Evolutionary conservation across 2,329 filamentous ascomycete species (phyloP).

Genomic region (Chrysoporthe austroafricana): DNA sequence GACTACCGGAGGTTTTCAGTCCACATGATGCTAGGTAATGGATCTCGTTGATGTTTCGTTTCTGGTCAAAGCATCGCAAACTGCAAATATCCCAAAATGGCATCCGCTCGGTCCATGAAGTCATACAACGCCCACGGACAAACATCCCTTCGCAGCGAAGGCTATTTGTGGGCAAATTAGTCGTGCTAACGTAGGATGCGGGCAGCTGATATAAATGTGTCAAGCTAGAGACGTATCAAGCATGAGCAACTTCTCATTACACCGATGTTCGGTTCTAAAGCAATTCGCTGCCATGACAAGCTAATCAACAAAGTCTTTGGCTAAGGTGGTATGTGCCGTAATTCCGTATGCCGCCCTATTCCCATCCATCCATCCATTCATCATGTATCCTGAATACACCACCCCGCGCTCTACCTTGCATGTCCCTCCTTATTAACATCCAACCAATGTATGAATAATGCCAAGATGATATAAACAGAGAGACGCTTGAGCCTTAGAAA

Average conservation of each 20-base stretch:
- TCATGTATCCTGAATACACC: slow-evolving; percentile 1
- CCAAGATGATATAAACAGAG: not conserved
- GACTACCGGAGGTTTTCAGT: not conserved
- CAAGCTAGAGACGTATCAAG: not conserved
- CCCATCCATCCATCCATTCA: not conserved
- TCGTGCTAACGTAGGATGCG: not conserved
- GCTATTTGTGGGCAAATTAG: not conserved
- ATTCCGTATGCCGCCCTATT: not conserved
- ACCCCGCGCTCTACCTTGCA: not conserved
- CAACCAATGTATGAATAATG: slow-evolving; percentile 1
- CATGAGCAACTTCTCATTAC: not conserved
- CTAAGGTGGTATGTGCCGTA: slow-evolving; percentile 18
- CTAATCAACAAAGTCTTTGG: not conserved
- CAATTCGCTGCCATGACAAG: not conserved
- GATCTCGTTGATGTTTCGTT: not conserved
- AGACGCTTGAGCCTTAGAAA: not conserved
- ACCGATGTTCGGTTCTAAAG: not conserved
- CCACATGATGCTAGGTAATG: slow-evolving; percentile 10
- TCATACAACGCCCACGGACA: not conserved
- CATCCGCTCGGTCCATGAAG: not conserved
- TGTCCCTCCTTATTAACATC: not conserved
- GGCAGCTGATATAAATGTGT: not conserved
- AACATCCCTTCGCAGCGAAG: not conserved
- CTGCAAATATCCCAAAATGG: not conserved
- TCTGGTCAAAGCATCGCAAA: not conserved